Evolutionary conservation across 108 stramenopile species (phyloP), one percentile per base, ranked within the genome.

Genomic region (Cylindrotheca fusiformis): DNA sequence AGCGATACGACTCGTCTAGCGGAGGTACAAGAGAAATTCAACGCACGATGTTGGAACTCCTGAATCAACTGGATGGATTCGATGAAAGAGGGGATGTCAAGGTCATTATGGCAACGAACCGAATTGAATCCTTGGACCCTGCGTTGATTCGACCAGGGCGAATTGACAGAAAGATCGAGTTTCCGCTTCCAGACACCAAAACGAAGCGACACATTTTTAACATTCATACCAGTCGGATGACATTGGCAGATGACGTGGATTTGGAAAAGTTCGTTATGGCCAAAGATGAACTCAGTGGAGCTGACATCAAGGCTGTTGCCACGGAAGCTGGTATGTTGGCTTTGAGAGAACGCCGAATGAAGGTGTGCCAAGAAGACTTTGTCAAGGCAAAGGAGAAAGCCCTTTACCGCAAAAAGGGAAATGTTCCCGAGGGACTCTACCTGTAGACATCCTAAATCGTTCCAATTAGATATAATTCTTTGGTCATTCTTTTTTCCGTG

Each of bases 81-180:
- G 99, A 98, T 58, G 97, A 98, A 71, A 84, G 97, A 5, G 93
- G 94, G 1, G 97, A 98, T 60, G 97, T 99, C 67, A 99, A 99
- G 87, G 97, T 99, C 65, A 98, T 99, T 73, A 98, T 98, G 99
- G 99, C 99, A 22, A 99, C 99, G 27, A 99, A 99, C 77, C 90
- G 90, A 63, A 98, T 98, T 68, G 99, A 99, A 68, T 78, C 75
- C n/a, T 76, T 99, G 28, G 99, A 99, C 74, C 99, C 99, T 2
- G 99, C 99, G 18, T 72, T 99, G 46, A 98, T 99, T 68, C 91
- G 99, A 33, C 97, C 99, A 6, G 99, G 99, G 1, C 97, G 99
- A 31, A 98, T 99, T 68, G 99, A 99, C 75, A 90, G 99, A 23
- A 99, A 99, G 85, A 99, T 99, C 72, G 99, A 99, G 79, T 98